phyloP scores from a whole-genome alignment of 768 basidiomycete species.

The Tricholoma sp. region DNA sequence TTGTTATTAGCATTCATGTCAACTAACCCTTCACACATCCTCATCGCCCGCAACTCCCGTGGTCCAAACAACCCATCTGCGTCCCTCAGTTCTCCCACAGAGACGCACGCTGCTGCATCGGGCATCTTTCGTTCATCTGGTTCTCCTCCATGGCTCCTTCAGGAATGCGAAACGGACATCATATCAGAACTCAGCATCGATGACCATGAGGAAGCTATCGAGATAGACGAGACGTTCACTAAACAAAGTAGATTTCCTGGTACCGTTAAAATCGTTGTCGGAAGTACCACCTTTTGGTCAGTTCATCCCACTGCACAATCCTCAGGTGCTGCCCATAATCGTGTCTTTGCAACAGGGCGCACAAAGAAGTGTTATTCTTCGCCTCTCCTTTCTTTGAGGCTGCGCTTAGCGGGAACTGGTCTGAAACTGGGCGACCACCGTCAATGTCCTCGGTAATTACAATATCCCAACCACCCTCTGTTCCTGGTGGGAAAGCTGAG shows the following conservation, averaged over 20 bases:
- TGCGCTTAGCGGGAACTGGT: slow-evolving; percentile 87
- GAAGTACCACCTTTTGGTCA: slow-evolving; percentile 87
- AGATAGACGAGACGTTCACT: slow-evolving; percentile 77
- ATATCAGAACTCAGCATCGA: slow-evolving; percentile 64
- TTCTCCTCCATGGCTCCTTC: slow-evolving; percentile 75
- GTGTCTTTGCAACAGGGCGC: slow-evolving; percentile 51
- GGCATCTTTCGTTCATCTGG: slow-evolving; percentile 80
- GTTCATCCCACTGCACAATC: slow-evolving; percentile 21
- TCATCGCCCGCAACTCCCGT: slow-evolving; percentile 82
- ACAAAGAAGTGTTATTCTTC: slow-evolving; percentile 88
- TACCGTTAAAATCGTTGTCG: slow-evolving; percentile 87
- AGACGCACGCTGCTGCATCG: slow-evolving; percentile 83
- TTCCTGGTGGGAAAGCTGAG: slow-evolving; percentile 45
- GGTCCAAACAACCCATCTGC: slow-evolving; percentile 73
- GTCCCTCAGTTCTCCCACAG: slow-evolving; percentile 77
- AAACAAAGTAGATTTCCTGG: slow-evolving; percentile 67
- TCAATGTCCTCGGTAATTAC: slow-evolving; percentile 83
- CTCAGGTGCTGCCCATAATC: slow-evolving; percentile 1
- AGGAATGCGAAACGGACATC: slow-evolving; percentile 66
- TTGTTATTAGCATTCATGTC: slow-evolving; percentile 37
- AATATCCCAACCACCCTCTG: slow-evolving; percentile 66
- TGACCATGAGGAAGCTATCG: slow-evolving; percentile 67
- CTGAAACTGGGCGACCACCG: slow-evolving; percentile 75
- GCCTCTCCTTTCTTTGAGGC: slow-evolving; percentile 96
- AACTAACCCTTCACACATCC: slow-evolving; percentile 81